Conservation (phyloP, 192 early-diverging fungal species). For the Anaeromyces robustus region DNA sequence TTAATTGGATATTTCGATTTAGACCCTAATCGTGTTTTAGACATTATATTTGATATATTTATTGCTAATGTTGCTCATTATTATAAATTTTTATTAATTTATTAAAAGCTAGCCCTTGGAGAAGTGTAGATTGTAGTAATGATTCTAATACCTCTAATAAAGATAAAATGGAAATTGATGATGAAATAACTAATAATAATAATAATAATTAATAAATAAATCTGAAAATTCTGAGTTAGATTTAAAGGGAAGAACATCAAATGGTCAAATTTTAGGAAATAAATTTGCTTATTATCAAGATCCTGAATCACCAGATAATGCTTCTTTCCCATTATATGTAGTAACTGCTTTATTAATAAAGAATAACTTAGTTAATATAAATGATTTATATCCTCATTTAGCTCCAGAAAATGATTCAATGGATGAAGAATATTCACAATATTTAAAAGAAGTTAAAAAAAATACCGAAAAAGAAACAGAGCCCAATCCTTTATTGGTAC, state of each 20-base stretch:
- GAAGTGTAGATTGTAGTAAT: neutral
- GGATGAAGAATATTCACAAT: slow-evolving; percentile 21
- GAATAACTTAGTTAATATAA: slow-evolving; percentile 25
- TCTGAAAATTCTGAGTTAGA: too few relatives aligned
- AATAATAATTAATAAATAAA: too few relatives aligned
- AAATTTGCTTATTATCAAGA: slow-evolving; percentile 45
- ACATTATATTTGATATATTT: slow-evolving; percentile 60
- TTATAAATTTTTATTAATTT: slow-evolving; percentile 56
- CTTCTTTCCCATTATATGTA: slow-evolving; percentile 27
- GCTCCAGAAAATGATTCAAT: slow-evolving; percentile 30
- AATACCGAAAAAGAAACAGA: slow-evolving; percentile 13
- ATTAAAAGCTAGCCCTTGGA: slow-evolving; percentile 25
- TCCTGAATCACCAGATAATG: slow-evolving; percentile 2
- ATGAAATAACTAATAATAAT: too few relatives aligned
- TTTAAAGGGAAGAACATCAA: neutral
- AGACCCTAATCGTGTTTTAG: slow-evolving; percentile 72
- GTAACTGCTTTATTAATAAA: slow-evolving; percentile 39
- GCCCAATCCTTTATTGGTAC: slow-evolving; percentile 21
- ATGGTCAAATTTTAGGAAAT: slow-evolving; percentile 59
- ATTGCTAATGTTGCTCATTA: slow-evolving; percentile 46
- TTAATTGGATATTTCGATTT: slow-evolving; percentile 61
- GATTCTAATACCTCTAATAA: neutral
- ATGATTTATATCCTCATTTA: slow-evolving; percentile 52
- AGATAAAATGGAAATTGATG: neutral
- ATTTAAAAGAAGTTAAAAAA: slow-evolving; percentile 20